Evolutionary conservation across 2,329 filamentous ascomycete genomes (phyloP), one percentile per base, ranked within the genome.

Genomic region (Neofusicoccum laricinum): DNA sequence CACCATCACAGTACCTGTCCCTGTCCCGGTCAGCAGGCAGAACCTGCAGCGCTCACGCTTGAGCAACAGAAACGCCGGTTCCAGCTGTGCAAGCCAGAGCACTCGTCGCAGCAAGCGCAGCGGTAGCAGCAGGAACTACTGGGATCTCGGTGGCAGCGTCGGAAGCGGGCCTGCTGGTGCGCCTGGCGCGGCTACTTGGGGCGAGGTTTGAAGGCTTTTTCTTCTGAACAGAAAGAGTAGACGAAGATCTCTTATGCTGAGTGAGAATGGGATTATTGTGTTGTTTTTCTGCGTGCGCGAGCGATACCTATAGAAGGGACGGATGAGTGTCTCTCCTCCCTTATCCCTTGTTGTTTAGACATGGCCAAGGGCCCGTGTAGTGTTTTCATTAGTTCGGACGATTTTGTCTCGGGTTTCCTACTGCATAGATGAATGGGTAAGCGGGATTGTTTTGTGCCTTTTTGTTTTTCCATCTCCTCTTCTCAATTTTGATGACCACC

Each of bases 61-160:
- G 40, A 34, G 43, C 43, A 64, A 61, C 32, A 57, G 49, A 36
- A 40, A 49, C 11, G 62, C 50, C 19, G 62, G 62, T 6, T 51
- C 38, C 65, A 96, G 91, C 75, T 96, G 92, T 75, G 92, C 92
- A 3, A 96, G 91, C 73, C 92, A 96, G 78, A 96, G 91, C 76
- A 92, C 91, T 7, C 89, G 90, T 74, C 87, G 89, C 69, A 91
- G 87, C 38, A 88, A 86, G 43, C 83, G 76, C 4, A 91, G 87
- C 70, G 85, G 87, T 38, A 93, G 90, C 49, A 91, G 88, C 50
- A 82, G 92, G 61, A 92, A 96, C 74, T 97, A 96, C 76, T 97
- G 93, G 93, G 93, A 97, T 75, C 86, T 97, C 68, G 92, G 92
- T 30, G 90, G 88, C 5, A 93, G 88, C 70, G 85, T 92, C 25